phyloP scores from a whole-genome alignment of 495 filamentous ascomycete species.

The Daldinia grandis region DNA sequence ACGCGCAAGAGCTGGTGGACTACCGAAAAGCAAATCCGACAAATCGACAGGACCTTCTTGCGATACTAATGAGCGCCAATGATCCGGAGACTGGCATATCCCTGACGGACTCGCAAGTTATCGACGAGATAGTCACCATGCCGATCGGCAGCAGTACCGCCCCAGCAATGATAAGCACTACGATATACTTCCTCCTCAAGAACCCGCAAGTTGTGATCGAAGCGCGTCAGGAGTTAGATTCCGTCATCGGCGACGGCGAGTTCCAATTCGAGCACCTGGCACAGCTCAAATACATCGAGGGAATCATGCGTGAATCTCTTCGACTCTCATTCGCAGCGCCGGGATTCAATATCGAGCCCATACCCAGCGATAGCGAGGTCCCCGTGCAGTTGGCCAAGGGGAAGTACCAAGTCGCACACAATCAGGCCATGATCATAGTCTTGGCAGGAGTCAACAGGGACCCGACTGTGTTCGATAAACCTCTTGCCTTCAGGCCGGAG shows the following conservation, averaged over 20 bases:
- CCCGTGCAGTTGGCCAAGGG: conserved; percentile 63
- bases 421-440: conserved; percentile 68
- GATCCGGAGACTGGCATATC: conserved; percentile 70
- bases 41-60: conserved; percentile 73
- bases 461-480: conserved; percentile 70
- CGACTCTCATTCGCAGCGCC: conserved; percentile 72
- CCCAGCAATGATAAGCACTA: conserved; percentile 60
- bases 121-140: conserved; percentile 74
- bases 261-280: conserved; percentile 64
- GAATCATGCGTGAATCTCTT: conserved; percentile 70
- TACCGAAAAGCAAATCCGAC: conserved; percentile 64
- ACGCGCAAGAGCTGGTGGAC: conserved; percentile 66
- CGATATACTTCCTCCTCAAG: conserved; percentile 68
- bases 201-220: conserved; percentile 66
- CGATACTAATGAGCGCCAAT: conserved; percentile 69
- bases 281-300: conserved; percentile 70
- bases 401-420: conserved; percentile 70
- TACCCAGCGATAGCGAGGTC: conserved; percentile 56
- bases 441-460: conserved; percentile 71
- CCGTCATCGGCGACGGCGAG: conserved; percentile 62
- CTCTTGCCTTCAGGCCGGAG: conserved; percentile 70
- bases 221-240: conserved; percentile 73
- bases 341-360: conserved; percentile 69
- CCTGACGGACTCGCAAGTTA: conserved; percentile 66
- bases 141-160: conserved; percentile 57